Conservation (phyloP, 257 asterid genomes). For the Penstemon barbatus region DNA sequence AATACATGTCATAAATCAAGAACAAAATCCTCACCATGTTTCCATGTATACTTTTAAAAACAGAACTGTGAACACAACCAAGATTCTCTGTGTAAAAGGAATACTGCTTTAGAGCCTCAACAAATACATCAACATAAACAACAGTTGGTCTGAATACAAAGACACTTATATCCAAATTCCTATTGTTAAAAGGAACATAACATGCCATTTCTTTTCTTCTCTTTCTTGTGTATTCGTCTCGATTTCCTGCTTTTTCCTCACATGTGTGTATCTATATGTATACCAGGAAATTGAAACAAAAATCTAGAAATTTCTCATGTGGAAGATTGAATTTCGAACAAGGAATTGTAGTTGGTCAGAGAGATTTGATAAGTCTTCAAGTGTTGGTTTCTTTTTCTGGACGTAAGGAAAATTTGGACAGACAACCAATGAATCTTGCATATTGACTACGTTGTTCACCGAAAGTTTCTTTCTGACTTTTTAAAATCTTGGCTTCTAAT, state of each 20-base stretch:
- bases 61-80: constrained; percentile 66
- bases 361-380: constrained; percentile 5
- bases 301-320: neutral
- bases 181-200: constrained; percentile 58
- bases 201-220: constrained; percentile 47
- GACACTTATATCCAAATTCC: constrained; percentile 57
- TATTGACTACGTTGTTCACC: constrained; percentile 26
- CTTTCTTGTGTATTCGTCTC: neutral
- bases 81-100: constrained; percentile 45
- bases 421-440: constrained; percentile 7
- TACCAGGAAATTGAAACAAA: too few species aligned
- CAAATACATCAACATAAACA: constrained; percentile 46
- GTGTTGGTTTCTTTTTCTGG: constrained; percentile 27
- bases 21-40: constrained; percentile 43
- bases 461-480: neutral
- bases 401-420: constrained; percentile 26
- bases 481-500: neutral
- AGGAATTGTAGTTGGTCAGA: constrained; percentile 21
- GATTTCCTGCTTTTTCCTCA: too few species aligned
- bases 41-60: constrained; percentile 71
- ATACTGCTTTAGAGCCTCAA: constrained; percentile 45
- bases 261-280: too few species aligned
- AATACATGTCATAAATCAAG: neutral
- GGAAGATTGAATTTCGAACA: constrained; percentile 27
- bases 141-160: constrained; percentile 56